phyloP scores from a whole-genome alignment of 148 eudicot species.

The Fallopia convolvulus region DNA sequence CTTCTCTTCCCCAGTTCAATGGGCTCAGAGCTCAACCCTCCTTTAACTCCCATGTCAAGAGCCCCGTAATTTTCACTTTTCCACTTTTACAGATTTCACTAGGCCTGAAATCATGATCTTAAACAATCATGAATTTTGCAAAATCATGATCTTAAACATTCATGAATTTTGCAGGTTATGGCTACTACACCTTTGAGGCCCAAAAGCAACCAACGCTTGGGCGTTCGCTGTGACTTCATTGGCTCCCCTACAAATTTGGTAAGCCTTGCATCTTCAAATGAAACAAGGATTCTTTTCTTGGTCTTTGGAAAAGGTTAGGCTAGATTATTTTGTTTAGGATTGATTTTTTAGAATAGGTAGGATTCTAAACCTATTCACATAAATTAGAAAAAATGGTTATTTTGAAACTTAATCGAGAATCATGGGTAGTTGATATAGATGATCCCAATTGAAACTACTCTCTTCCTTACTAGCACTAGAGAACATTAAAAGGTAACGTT shows the following conservation, averaged over 20 bases:
- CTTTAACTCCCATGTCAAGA: conserved; percentile 34
- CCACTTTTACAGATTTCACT: neutral
- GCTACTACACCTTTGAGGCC: conserved; percentile 46
- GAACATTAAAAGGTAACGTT: neutral
- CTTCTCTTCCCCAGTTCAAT: conserved; percentile 43
- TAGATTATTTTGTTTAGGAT: neutral
- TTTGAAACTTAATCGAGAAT: neutral
- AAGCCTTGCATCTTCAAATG: neutral
- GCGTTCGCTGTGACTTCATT: conserved; percentile 85
- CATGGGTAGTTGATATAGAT: no score
- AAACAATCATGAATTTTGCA: neutral
- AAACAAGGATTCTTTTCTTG: neutral
- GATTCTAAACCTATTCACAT: no score
- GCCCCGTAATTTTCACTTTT: conserved; percentile 38
- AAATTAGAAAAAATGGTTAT: no score
- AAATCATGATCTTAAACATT: neutral
- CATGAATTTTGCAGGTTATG: conserved; percentile 36
- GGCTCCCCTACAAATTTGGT: conserved; percentile 97
- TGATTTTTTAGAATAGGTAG: neutral
- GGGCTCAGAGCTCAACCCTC: conserved; percentile 57
- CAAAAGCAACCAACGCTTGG: conserved; percentile 54
- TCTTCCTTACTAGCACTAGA: no score
- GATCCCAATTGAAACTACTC: no score
- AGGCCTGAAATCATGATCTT: neutral
- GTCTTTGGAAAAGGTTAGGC: no score